These are phyloP conservation scores for Lyophyllum shimeji DNA, from an alignment of 768 basidiomycete species.

Conservation along the genomic window DNA sequence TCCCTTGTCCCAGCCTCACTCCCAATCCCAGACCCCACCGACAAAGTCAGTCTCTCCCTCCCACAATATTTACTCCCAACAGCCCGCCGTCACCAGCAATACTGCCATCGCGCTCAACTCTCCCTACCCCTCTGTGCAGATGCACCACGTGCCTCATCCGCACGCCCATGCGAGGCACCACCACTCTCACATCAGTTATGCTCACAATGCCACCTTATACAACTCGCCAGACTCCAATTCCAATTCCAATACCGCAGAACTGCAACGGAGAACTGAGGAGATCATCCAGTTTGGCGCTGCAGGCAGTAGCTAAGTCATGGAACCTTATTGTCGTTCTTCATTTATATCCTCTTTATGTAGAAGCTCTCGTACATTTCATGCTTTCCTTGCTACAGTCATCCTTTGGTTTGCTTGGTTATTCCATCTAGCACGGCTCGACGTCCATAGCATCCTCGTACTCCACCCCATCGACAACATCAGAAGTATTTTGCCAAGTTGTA, in stretches of 20 bases:
- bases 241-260: constrained; percentile 30
- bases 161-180: constrained; percentile 78
- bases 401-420: constrained; percentile 13
- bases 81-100: constrained; percentile 23
- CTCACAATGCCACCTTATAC: constrained; percentile 36
- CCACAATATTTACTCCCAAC: constrained; percentile 20
- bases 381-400: constrained; percentile 15
- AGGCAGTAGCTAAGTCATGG: constrained; percentile 15
- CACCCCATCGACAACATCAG: constrained; percentile 10
- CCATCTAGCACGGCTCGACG: constrained; percentile 35
- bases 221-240: constrained; percentile 34
- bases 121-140: constrained; percentile 58
- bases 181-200: constrained; percentile 48
- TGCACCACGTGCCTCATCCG: constrained; percentile 82
- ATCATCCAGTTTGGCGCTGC: constrained; percentile 48
- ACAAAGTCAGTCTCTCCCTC: constrained; percentile 15
- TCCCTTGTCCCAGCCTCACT: constrained; percentile 12
- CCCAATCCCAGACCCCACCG: constrained; percentile 17
- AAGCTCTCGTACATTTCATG: constrained; percentile 9
- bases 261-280: constrained; percentile 42
- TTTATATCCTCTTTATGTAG: constrained; percentile 16
- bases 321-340: constrained; percentile 18
- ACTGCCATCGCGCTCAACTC: constrained; percentile 50
- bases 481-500: not conserved
- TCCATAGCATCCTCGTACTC: constrained; percentile 53